Conservation (phyloP, 2,329 filamentous ascomycete species). For the Tothia fuscella region DNA sequence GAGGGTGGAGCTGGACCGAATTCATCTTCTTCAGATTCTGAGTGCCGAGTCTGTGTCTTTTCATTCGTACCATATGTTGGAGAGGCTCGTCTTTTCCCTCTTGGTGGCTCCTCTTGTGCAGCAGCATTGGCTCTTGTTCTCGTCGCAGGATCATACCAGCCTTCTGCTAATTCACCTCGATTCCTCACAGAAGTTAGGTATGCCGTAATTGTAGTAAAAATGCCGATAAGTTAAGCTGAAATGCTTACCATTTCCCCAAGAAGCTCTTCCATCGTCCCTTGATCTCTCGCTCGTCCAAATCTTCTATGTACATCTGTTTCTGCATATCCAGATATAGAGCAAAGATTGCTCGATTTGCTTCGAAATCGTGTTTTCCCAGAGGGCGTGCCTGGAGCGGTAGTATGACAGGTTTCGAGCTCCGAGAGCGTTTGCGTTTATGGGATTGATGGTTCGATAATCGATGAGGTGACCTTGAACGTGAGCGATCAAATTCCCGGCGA, state of each 20-base stretch:
- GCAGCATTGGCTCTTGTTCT: constrained; percentile 40
- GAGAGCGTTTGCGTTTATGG: constrained; percentile 18
- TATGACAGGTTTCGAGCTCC: background rate
- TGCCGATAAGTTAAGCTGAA: background rate
- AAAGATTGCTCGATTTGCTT: constrained; percentile 57
- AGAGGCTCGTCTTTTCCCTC: constrained; percentile 15
- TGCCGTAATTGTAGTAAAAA: background rate
- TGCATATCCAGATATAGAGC: constrained; percentile 80
- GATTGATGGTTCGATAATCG: constrained; percentile 20
- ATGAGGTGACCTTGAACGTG: constrained; percentile 27
- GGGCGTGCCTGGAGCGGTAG: constrained; percentile 55
- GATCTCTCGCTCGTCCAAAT: constrained; percentile 61
- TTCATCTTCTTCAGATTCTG: constrained; percentile 33
- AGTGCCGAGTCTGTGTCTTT: background rate
- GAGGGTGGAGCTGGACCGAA: constrained; percentile 41
- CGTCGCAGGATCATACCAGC: constrained; percentile 82
- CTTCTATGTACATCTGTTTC: constrained; percentile 59
- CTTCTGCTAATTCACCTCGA: constrained; percentile 69
- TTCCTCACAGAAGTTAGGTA: constrained; percentile 54
- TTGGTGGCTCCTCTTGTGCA: constrained; percentile 12
- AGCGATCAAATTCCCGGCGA: constrained; percentile 12
- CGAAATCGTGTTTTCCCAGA: constrained; percentile 58
- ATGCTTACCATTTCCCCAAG: constrained; percentile 62
- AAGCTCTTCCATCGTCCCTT: constrained; percentile 92
- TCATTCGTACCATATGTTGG: background rate